Conservation (phyloP, 2,329 filamentous ascomycete species). For the Aspergillus uvarum region DNA sequence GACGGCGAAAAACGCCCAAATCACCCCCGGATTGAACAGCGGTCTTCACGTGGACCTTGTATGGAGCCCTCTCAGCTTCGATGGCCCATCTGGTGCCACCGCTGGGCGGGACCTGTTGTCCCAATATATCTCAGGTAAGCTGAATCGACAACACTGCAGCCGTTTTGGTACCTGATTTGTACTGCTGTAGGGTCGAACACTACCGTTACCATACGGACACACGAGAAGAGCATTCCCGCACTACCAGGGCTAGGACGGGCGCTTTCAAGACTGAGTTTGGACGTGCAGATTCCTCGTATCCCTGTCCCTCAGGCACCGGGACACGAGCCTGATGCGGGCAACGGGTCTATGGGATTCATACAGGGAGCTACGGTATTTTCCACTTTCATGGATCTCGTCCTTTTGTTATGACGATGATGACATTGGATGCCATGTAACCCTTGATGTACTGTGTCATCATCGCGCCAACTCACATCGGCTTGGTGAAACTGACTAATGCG, state of each 20-base stretch:
- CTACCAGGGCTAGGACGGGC: conserved; percentile 71
- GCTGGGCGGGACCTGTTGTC: conserved; percentile 74
- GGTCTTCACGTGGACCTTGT: conserved; percentile 65
- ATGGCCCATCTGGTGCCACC: conserved; percentile 60
- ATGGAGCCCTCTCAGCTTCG: conserved; percentile 69
- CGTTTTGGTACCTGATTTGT: conserved; percentile 10
- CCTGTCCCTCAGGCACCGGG: conserved; percentile 53
- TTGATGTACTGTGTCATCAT: conserved; percentile 10
- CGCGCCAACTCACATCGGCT: conserved; percentile 27
- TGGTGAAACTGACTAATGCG: conserved; percentile 14
- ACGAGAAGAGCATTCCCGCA: conserved; percentile 70
- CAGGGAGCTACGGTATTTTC: conserved; percentile 67
- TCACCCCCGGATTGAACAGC: conserved; percentile 70
- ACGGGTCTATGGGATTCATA: conserved; percentile 67
- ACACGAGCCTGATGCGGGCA: conserved; percentile 40
- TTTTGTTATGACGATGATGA: conserved; percentile 10
- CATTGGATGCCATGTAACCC: conserved; percentile 10
- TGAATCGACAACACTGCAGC: too few relatives aligned
- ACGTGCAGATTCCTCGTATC: conserved; percentile 69
- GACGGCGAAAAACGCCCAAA: conserved; percentile 61
- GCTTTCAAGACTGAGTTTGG: conserved; percentile 69
- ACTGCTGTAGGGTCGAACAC: conserved; percentile 67
- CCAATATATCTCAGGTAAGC: conserved; percentile 74
- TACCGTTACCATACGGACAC: conserved; percentile 70
- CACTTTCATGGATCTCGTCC: conserved; percentile 22